These are phyloP conservation scores for Leishmania mexicana DNA, from an alignment of 208 protist genomes.

Conservation along the genomic window DNA sequence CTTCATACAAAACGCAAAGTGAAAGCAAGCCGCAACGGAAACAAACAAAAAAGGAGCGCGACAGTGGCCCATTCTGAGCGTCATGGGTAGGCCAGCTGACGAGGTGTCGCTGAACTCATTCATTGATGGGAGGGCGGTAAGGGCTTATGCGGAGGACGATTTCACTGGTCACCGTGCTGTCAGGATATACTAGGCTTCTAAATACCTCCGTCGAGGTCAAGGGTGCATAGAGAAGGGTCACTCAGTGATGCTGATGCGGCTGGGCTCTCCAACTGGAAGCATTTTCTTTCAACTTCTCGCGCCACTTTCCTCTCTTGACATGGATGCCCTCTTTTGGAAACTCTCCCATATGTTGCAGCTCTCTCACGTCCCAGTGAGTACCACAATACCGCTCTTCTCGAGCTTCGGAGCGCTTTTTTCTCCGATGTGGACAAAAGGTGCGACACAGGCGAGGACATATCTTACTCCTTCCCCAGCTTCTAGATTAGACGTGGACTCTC, in stretches of 20 bases:
- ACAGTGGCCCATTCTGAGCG: neutral
- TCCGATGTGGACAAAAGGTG: too few species aligned
- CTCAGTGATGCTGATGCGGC: neutral
- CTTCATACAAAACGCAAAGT: neutral
- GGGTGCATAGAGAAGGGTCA: too few species aligned
- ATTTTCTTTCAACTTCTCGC: neutral
- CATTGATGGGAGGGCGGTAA: neutral
- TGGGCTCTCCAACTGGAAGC: neutral
- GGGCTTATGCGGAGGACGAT: neutral
- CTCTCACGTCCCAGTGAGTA: neutral
- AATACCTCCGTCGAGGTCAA: neutral
- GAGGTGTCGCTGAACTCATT: neutral
- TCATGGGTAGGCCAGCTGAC: neutral
- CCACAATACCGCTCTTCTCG: neutral
- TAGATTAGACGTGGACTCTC: neutral
- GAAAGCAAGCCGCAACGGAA: neutral
- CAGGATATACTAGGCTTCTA: neutral
- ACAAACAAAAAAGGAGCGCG: neutral
- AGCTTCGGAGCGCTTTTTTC: neutral
- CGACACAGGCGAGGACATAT: neutral
- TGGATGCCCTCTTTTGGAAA: neutral
- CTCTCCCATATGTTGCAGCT: neutral
- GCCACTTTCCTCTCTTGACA: neutral
- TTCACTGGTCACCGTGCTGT: neutral
- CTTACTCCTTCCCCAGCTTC: neutral